phyloP scores from a whole-genome alignment of 2,329 filamentous ascomycete genomes.

The Dactylellina leptospora region DNA sequence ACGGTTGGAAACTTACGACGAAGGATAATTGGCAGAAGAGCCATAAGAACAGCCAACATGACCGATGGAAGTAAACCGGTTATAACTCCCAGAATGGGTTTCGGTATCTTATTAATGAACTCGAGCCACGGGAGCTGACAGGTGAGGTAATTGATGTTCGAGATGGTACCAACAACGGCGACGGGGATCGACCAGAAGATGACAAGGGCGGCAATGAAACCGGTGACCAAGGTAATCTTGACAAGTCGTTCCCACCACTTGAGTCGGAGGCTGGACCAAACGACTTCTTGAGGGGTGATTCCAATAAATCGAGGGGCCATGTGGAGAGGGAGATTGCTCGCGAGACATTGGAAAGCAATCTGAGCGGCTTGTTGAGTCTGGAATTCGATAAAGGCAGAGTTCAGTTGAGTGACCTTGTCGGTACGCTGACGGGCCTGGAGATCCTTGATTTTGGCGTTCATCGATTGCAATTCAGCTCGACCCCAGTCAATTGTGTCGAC shows the following conservation, averaged over 20 bases:
- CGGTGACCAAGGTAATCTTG: slow-evolving; percentile 73
- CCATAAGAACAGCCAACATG: slow-evolving; percentile 82
- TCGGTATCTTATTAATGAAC: slow-evolving; percentile 78
- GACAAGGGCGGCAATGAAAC: slow-evolving; percentile 78
- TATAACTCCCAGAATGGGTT: slow-evolving; percentile 78
- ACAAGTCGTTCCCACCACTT: slow-evolving; percentile 86
- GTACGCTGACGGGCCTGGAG: slow-evolving; percentile 73
- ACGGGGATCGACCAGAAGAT: slow-evolving; percentile 86
- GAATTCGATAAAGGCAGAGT: slow-evolving; percentile 92
- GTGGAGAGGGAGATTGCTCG: slow-evolving; percentile 85
- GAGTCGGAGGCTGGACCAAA: slow-evolving; percentile 86
- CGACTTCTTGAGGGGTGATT: slow-evolving; percentile 79
- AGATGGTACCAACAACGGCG: slow-evolving; percentile 82
- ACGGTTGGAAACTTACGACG: slow-evolving; percentile 66
- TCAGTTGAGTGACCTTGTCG: slow-evolving; percentile 72
- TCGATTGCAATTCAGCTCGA: slow-evolving; percentile 76
- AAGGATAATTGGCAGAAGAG: slow-evolving; percentile 82
- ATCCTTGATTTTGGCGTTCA: slow-evolving; percentile 75
- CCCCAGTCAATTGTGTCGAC: slow-evolving; percentile 95
- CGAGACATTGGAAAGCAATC: slow-evolving; percentile 82
- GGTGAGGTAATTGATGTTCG: slow-evolving; percentile 78
- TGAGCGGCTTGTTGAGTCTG: slow-evolving; percentile 83
- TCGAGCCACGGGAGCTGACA: slow-evolving; percentile 72
- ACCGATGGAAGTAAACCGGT: slow-evolving; percentile 84
- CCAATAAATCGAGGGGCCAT: slow-evolving; percentile 88